Evolutionary conservation across 2,329 filamentous ascomycete species (phyloP), one percentile per base, ranked within the genome.

Genomic region (Penicillium sp.): DNA sequence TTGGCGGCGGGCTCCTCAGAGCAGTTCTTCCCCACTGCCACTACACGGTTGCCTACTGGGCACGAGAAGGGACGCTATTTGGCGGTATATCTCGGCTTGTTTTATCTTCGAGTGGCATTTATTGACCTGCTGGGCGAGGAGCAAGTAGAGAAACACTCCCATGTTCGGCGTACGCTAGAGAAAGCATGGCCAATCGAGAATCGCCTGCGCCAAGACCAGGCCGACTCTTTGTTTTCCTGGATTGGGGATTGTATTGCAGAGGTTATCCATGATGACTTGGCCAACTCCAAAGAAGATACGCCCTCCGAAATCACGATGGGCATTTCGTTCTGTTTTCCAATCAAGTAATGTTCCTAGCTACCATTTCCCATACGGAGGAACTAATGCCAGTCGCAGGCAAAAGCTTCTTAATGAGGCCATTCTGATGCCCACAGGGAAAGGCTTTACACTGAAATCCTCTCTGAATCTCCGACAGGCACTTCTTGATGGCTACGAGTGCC

Each of bases 181-280:
- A 87, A 82, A 62, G 84, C 84, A 53, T 92, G 89, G 89, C 84
- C 88, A 8, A 93, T 93, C 64, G 83, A 83, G 48, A 85, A 91
- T 43, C 84, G 88, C 53, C 75, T 92, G 60, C 91, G 91, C 69
- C 85, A 84, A 63, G 84, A 90, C 64, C 85, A 90, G 56, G 83
- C 87, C 2, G 83, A 88, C 54, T 84, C 85, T 26, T 77, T 93
- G 1, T 93, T 93, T 70, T 75, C 80, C 16, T 93, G 90, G 89
- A 90, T 93, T 62, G 90, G 89, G 35, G 78, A 82, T 63, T 88
- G 87, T 65, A 90, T 93, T 61, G 88, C 87, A 11, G 80, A 87
- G 53, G 88, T 92, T 2, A 85, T 93, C n/a, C 75, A 74, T 33
- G 81, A 86, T 58, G 67, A 72, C 29, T 53, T 77, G 29, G 60